Evolutionary conservation across 1,139 yeast species (phyloP), one percentile per base, ranked within the genome.

Genomic region (Candida sp.): DNA sequence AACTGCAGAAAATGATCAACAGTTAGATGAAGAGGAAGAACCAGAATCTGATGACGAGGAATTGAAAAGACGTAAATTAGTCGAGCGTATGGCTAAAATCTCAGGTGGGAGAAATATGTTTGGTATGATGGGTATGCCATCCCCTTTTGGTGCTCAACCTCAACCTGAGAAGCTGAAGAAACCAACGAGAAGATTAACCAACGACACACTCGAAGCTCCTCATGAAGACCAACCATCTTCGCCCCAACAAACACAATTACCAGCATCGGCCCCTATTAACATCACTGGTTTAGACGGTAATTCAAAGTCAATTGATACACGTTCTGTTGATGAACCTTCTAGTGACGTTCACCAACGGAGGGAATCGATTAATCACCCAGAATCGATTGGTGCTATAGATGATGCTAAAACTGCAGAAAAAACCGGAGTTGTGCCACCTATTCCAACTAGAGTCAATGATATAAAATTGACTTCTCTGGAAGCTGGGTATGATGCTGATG

Each of bases 61-160:
- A 52, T 73, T 84, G 15, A 81, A 85, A 48, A 79, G 95, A 56
- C 78, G 86, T 46, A 89, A 84, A 12, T 73, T 93, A 45, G 84
- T 96, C 30, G 97, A 88, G 53, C 80, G 98, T 52, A 93, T 93
- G 97, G 99, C 99, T 19, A 89, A 86, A 55, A 78, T 95, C 22
- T 87, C 98, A 0, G 91, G 91, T 15, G 97, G 96, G 11, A 84
- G 95, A 60, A 95, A 95, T 43, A 85, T 87, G 86, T 80, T 81
- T 65, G 93, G 93, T 33, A 82, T 84, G 82, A 81, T 84, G 75
- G 88, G 87, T 3, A 81, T 83, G 67, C 67, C 79, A 57, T 36
- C 63, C 63, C 59, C 58, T 22, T 60, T 64, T 35, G 58, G 72
- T 4, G 56, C 72, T 2, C 52, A 68, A 2, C 52, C 58, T 35